A percentile compares a stretch with the other conserved stretches of the same genome.
Conservation (phyloP, 2,329 filamentous ascomycete species). For the Cryoendolithus antarcticus region DNA sequence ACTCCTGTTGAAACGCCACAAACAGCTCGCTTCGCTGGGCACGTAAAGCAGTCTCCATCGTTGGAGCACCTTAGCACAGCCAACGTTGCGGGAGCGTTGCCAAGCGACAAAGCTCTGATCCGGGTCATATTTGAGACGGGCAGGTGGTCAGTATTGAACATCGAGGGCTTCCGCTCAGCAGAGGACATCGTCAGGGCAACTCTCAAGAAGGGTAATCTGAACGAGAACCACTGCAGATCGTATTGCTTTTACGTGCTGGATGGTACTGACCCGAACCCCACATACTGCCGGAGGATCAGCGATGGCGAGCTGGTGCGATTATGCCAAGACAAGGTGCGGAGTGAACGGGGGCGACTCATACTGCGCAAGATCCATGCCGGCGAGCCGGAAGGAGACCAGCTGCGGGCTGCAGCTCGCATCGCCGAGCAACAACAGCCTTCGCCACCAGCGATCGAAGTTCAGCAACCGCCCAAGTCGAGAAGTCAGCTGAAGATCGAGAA, state of each 20-base stretch:
- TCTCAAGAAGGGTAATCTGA: conserved; percentile 72
- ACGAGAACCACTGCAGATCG: conserved; percentile 83
- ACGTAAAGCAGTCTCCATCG: conserved; percentile 71
- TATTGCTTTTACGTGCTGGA: conserved; percentile 95
- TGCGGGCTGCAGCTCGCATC: conserved; percentile 77
- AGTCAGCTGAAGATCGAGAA: conserved; percentile 83
- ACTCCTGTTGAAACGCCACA: conserved; percentile 53
- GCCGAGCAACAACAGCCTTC: conserved; percentile 60
- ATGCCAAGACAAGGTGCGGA: conserved; percentile 71
- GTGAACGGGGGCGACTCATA: conserved; percentile 83
- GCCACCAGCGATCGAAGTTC: conserved; percentile 43
- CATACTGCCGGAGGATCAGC: conserved; percentile 66
- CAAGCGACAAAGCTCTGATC: conserved; percentile 77
- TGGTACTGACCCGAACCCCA: conserved; percentile 70
- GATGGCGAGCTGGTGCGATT: conserved; percentile 85
- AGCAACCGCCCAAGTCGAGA: conserved; percentile 55
- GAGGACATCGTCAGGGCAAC: conserved; percentile 90
- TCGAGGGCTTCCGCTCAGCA: conserved; percentile 78
- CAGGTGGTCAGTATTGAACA: conserved; percentile 85
- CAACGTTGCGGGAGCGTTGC: conserved; percentile 59
- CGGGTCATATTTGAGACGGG: conserved; percentile 86
- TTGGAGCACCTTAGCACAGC: conserved; percentile 62
- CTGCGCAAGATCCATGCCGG: conserved; percentile 84
- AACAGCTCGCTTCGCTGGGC: conserved; percentile 50
- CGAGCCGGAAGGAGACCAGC: conserved; percentile 75